Evolutionary conservation across 2,329 filamentous ascomycete genomes (phyloP).

Genomic region (Nannizzia gypsea): DNA sequence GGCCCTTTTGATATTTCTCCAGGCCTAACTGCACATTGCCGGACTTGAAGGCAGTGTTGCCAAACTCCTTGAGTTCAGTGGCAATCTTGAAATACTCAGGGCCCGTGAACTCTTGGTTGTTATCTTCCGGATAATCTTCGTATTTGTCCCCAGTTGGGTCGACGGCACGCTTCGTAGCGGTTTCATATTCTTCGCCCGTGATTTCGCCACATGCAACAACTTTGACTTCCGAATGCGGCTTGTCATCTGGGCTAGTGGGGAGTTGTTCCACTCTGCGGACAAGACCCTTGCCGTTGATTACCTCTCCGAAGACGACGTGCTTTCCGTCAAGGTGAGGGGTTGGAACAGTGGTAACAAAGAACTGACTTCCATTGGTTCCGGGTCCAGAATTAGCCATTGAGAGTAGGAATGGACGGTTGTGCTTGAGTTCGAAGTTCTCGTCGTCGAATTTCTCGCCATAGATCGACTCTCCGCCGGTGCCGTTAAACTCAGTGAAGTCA

Average conservation of each 20-base stretch:
- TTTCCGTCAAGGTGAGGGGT: slow-evolving; percentile 92
- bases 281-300: slow-evolving; percentile 82
- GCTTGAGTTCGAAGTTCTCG: slow-evolving; percentile 87
- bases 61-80: slow-evolving; percentile 74
- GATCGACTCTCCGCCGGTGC: slow-evolving; percentile 92
- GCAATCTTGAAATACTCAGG: slow-evolving; percentile 65
- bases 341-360: slow-evolving; percentile 93
- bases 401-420: slow-evolving; percentile 83
- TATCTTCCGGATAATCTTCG: slow-evolving; percentile 92
- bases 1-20: slow-evolving; percentile 86
- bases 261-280: slow-evolving; percentile 84
- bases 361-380: slow-evolving; percentile 92
- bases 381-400: slow-evolving; percentile 98
- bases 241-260: slow-evolving; percentile 61
- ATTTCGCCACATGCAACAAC: slow-evolving; percentile 84
- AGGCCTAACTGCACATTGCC: slow-evolving; percentile 59
- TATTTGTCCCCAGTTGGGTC: slow-evolving; percentile 82
- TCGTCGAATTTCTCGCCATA: slow-evolving; percentile 96
- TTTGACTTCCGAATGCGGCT: slow-evolving; percentile 59
- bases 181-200: slow-evolving; percentile 54
- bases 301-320: slow-evolving; percentile 94
- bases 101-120: slow-evolving; percentile 52
- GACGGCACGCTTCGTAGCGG: slow-evolving; percentile 55
- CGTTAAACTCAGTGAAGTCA: slow-evolving; percentile 90
- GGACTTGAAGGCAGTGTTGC: slow-evolving; percentile 83